These are phyloP conservation scores for Galeopsis tetrahit DNA, from an alignment of 257 asterid species.

Conservation along the genomic window DNA sequence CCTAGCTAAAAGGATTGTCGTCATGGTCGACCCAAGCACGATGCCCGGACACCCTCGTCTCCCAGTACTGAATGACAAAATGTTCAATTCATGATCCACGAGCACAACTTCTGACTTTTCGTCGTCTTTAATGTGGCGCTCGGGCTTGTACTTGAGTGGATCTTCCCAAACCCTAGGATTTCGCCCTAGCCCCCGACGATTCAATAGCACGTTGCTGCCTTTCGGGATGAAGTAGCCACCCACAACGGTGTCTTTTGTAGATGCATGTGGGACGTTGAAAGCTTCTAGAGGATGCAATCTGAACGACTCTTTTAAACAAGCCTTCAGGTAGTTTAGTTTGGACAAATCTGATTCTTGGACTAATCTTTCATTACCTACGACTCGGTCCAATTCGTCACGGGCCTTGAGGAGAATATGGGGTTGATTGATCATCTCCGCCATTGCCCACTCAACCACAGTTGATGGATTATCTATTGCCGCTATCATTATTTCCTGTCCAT, in stretches of 20 bases:
- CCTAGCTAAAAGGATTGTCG: slow-evolving; percentile 31
- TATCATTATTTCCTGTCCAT: slow-evolving; percentile 6
- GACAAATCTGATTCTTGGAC: slow-evolving; percentile 30
- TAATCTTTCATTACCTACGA: slow-evolving; percentile 31
- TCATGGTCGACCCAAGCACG: slow-evolving; percentile 34
- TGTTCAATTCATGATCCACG: slow-evolving; percentile 18
- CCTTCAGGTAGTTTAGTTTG: slow-evolving; percentile 21
- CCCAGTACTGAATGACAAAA: slow-evolving; percentile 41
- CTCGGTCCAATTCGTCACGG: slow-evolving; percentile 27
- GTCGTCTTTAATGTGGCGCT: slow-evolving; percentile 32
- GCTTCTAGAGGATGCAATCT: slow-evolving; percentile 37
- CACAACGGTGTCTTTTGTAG: slow-evolving; percentile 28
- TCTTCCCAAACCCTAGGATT: slow-evolving; percentile 45
- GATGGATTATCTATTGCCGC: slow-evolving; percentile 12
- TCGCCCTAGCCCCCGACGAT: slow-evolving; percentile 44
- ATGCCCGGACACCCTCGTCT: slow-evolving; percentile 41
- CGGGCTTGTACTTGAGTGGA: slow-evolving; percentile 34
- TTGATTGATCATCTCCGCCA: slow-evolving; percentile 30
- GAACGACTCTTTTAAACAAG: slow-evolving; percentile 37
- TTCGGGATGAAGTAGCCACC: slow-evolving; percentile 43
- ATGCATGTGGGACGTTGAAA: slow-evolving; percentile 39
- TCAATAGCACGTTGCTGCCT: slow-evolving; percentile 39
- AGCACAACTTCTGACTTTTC: slow-evolving; percentile 10
- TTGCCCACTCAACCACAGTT: slow-evolving; percentile 31
- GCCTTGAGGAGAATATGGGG: slow-evolving; percentile 32